Evolutionary conservation across 306 rosid species (phyloP), one percentile per base, ranked within the genome.

Genomic region (Prunus mira): DNA sequence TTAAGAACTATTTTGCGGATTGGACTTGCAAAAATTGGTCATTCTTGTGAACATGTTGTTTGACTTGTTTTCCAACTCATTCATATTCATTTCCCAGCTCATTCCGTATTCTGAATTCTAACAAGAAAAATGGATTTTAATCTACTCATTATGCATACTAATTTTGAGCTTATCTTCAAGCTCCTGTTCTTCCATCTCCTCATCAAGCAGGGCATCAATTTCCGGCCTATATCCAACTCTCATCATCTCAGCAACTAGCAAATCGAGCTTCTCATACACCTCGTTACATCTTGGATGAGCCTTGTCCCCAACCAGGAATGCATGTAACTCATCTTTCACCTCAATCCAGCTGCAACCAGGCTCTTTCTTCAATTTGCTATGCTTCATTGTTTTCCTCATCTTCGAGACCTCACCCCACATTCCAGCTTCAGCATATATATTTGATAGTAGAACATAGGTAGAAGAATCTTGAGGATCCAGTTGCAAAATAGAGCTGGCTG

Each of bases 311-410:
- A 91, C 97, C 71, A 91, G 87, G 84, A 94, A 94, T 19, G 89
- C 80, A 32, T 90, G 92, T 3, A 91, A 84, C 84, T 88, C 91
- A 52, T 90, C 91, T 82, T 89, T 90, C 28, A 91, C 83, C 87
- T 94, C 97, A 77, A 94, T 89, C 98, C 97, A 94, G 79, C 98
- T 93, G 65, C 98, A 94, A 78, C 93, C 97, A 0, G 98, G 97
- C 71, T 94, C 97, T 81, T 94, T 94, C 81, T 88, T 91, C 56
- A 91, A 73, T 67, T 72, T 81, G 72, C 74, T 57, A 57, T 73
- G 74, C 88, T 83, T 90, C 98, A 91, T 94, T 52, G 83, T 80
- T 81, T 80, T 87, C 82, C 96, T 87, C 70, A 88, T 86, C 81
- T 81, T 79, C 1, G 96, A 86, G 15, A 65, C 84, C 20, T 81